phyloP scores from a whole-genome alignment of 306 rosid genomes.

The Nissolia schottii region DNA sequence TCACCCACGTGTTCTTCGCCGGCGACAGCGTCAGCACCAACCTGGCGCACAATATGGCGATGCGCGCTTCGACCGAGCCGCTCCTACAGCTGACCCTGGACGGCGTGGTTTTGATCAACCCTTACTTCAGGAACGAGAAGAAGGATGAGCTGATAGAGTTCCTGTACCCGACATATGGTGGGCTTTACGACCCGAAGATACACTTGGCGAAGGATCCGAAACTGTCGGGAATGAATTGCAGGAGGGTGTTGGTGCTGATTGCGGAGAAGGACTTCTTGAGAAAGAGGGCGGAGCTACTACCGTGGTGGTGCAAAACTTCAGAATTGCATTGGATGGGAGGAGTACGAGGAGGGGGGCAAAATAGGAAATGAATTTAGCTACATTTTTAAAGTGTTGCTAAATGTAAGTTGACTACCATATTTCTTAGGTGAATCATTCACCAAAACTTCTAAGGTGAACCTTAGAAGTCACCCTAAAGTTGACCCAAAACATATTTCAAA shows the following conservation, averaged over 20 bases:
- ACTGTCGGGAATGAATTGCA: conserved; percentile 22
- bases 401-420: too few species aligned
- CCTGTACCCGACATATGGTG: conserved; percentile 24
- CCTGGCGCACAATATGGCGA: conserved; percentile 40
- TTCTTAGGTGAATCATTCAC: too few species aligned
- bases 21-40: conserved; percentile 73
- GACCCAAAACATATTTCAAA: too few species aligned
- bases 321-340: too few species aligned
- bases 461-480: too few species aligned
- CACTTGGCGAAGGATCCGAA: conserved; percentile 37
- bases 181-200: conserved; percentile 29
- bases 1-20: conserved; percentile 29
- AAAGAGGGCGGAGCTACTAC: conserved; percentile 30
- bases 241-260: conserved; percentile 30
- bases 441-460: too few species aligned
- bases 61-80: background rate
- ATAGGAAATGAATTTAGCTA: too few species aligned
- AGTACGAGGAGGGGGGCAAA: too few species aligned
- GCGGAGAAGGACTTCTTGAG: conserved; percentile 37
- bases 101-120: conserved; percentile 51
- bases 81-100: background rate
- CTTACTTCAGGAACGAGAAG: conserved; percentile 36
- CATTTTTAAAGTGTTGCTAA: too few species aligned
- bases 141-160: background rate
- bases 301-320: too few species aligned